Conservation (phyloP, 163 green algal genomes). For the Scenedesmus sp. region DNA sequence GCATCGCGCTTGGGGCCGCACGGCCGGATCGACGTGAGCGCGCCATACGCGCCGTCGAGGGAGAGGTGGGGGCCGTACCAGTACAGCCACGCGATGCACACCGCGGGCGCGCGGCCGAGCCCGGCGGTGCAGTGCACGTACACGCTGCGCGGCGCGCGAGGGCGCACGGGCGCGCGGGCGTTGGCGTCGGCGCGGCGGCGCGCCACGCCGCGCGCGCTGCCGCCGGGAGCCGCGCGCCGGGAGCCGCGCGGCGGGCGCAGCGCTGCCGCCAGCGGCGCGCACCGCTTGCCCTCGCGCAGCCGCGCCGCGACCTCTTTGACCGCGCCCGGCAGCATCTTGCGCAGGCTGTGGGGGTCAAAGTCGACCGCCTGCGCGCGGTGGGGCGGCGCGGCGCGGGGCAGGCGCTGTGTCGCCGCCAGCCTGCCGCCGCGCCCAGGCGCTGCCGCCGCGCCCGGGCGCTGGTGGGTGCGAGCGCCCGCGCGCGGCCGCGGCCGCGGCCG, state of each 20-base stretch:
- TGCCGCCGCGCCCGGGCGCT: too few species aligned
- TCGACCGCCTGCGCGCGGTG: too few species aligned
- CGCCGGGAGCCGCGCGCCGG: too few species aligned
- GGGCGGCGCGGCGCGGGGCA: too few species aligned
- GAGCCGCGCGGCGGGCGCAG: too few species aligned
- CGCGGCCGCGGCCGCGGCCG: too few species aligned
- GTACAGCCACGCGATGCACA: constrained; percentile 91
- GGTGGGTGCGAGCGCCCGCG: too few species aligned
- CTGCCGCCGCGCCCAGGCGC: too few species aligned
- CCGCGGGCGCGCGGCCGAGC: constrained; percentile 87
- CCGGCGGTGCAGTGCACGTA: constrained; percentile 98
- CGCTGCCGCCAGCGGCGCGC: constrained; percentile 8
- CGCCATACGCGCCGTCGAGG: constrained; percentile 84
- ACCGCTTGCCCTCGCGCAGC: constrained; percentile 53
- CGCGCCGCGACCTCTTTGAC: constrained; percentile 63
- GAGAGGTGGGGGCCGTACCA: constrained; percentile 68
- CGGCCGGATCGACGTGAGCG: constrained; percentile 86
- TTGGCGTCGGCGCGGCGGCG: too few species aligned
- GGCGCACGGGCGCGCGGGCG: neutral
- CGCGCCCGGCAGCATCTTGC: constrained; percentile 73
- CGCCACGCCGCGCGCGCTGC: too few species aligned
- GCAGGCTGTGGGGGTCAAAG: constrained; percentile 86
- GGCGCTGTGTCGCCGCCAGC: too few species aligned
- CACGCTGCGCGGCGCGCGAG: constrained; percentile 51
- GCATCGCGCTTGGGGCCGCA: constrained; percentile 90